Base-by-base conservation (phyloP, 139 green algal species). In the Chlorella sp. region DNA sequence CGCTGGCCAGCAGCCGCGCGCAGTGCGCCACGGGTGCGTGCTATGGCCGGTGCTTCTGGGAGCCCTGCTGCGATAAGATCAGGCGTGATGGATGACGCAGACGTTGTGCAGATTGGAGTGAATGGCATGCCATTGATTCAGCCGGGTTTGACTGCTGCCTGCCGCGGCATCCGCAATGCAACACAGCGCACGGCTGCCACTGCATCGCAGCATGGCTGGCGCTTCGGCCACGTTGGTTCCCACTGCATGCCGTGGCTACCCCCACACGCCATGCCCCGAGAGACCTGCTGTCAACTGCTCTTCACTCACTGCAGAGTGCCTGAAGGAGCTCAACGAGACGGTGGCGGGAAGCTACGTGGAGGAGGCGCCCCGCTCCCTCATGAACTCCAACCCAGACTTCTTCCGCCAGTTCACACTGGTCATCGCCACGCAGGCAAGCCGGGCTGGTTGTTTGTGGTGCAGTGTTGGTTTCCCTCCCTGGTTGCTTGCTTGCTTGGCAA, bases 281-380 rank as follows among this genome's bases (percentile, higher is more conserved):
- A 32, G 32, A 7, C 18, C 7, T 55, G 7, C 44, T 55, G 44
- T 55, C 11, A 17, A 11, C 11, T 55, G 44, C 11, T 55, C 51
- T 60, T 60, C 44, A 51, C 44, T 51, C 44, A 51, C 9, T 51
- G n/a, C 69, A 72, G 82, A 88, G 67, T 90, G 87, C 65, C 88
- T 99, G n/a, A 91, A 96, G 67, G 96, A 99, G 89, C 87, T 99
- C 39, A 99, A 99, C 69, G 94, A 97, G 38, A 81, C 62, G 28
- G 96, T 99, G 34, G 84, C 68, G 3, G 96, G 95, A 6, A 92
- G 79, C 57, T 98, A 94, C 65, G 91, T 98, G 6, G 94, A 97
- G 63, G 95, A 98, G 72, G 74, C 55, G n/a, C 92, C 96, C 0
- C 90, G 91, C 41, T 80, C 74, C 5, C 85, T 99, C 30, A 85